phyloP scores from a whole-genome alignment of 208 protist species.

The Wallacemonas sp. region DNA sequence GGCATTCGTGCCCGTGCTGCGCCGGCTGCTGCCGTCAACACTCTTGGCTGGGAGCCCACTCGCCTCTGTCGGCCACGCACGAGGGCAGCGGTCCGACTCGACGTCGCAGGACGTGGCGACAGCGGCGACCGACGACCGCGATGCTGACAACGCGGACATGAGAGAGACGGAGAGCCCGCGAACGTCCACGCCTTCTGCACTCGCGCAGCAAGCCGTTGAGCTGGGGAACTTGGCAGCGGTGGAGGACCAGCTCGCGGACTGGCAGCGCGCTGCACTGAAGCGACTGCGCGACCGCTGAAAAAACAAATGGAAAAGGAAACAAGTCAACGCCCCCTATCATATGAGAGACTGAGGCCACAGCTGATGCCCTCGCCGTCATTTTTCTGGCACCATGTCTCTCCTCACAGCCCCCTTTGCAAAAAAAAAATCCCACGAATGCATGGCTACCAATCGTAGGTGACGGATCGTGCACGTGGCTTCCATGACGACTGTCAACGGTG shows the following conservation, averaged over 20 bases:
- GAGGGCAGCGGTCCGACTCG: neutral
- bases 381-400: no score
- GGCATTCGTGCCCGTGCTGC: neutral
- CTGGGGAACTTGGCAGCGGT: conserved; percentile 31
- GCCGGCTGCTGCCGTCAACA: neutral
- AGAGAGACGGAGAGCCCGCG: neutral
- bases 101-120: no score
- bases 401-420: no score
- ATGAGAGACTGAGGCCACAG: no score
- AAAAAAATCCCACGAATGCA: no score
- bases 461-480: no score
- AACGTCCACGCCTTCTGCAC: neutral
- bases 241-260: conserved; percentile 58
- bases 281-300: conserved; percentile 36
- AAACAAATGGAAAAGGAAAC: no score
- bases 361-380: neutral
- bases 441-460: no score
- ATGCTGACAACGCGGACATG: neutral
- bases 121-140: no score
- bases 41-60: neutral
- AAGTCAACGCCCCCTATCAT: no score
- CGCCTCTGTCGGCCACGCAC: neutral
- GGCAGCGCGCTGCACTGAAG: conserved; percentile 45
- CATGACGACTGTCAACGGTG: no score
- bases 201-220: conserved; percentile 18